phyloP scores from a whole-genome alignment of 164 flowering plant genomes.

The Stephania cephalantha region DNA sequence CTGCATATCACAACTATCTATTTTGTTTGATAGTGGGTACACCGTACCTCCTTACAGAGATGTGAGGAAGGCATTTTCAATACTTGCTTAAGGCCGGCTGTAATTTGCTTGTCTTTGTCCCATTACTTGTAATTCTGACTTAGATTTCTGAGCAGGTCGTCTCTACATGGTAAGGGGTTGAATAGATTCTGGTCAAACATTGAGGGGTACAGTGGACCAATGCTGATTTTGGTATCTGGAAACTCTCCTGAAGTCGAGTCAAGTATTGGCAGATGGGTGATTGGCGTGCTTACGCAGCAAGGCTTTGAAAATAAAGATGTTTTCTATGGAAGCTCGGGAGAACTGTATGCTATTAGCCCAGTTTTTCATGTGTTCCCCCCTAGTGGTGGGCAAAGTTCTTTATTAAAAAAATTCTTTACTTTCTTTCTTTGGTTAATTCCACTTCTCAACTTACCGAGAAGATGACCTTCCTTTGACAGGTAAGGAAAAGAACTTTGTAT shows the following conservation, averaged over 20 bases:
- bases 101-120: not conserved
- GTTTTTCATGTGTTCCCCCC: constrained; percentile 49
- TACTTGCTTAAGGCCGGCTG: not conserved
- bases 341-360: constrained; percentile 66
- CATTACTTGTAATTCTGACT: not conserved
- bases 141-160: constrained; percentile 43
- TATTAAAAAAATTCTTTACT: not conserved
- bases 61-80: not conserved
- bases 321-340: constrained; percentile 78
- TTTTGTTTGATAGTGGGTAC: not conserved
- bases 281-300: constrained; percentile 59
- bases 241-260: constrained; percentile 24
- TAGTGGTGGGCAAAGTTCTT: constrained; percentile 41
- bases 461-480: constrained; percentile 38
- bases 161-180: constrained; percentile 78
- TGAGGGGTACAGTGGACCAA: constrained; percentile 80
- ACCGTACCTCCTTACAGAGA: not conserved
- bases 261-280: constrained; percentile 46
- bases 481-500: constrained; percentile 82
- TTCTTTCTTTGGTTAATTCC: not conserved
- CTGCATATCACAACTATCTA: not conserved
- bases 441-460: constrained; percentile 2
- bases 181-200: constrained; percentile 86
- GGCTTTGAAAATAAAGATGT: constrained; percentile 74
- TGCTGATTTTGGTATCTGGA: constrained; percentile 61